phyloP scores from a whole-genome alignment of 2,329 filamentous ascomycete species.

The Cryphonectria japonica region DNA sequence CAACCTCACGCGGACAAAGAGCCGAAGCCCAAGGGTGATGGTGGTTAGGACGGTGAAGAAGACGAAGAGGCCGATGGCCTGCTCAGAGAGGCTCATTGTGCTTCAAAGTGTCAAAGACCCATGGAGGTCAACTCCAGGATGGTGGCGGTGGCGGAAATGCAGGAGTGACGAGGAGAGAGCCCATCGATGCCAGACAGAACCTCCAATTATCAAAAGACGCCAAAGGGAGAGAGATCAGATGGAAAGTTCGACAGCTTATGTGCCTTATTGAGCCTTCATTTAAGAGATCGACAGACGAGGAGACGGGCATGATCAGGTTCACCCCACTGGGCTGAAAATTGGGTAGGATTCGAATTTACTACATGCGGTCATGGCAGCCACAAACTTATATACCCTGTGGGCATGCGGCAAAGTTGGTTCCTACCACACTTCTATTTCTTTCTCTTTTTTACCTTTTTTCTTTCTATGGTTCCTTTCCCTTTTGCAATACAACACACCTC shows the following conservation, averaged over 20 bases:
- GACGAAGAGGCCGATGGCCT: conserved; percentile 18
- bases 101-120: neutral
- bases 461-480: neutral
- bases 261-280: neutral
- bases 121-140: neutral
- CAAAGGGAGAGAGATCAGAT: neutral
- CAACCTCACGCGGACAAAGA: conserved; percentile 22
- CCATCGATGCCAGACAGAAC: neutral
- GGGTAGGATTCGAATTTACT: neutral
- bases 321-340: neutral
- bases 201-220: too few species aligned
- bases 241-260: neutral
- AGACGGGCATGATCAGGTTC: neutral
- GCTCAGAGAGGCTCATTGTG: conserved; percentile 10
- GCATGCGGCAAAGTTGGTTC: neutral
- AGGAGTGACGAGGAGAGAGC: neutral
- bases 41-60: conserved; percentile 27
- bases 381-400: neutral
- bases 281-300: neutral
- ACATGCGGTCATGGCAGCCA: conserved; percentile 10
- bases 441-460: too few species aligned
- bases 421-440: neutral
- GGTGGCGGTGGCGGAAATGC: neutral
- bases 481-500: neutral
- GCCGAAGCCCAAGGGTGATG: conserved; percentile 25